A percentile compares a stretch with the other conserved stretches of the same genome.
Evolutionary conservation across 75 land plant species (phyloP).

Genomic region (Cupressus sempervirens): DNA sequence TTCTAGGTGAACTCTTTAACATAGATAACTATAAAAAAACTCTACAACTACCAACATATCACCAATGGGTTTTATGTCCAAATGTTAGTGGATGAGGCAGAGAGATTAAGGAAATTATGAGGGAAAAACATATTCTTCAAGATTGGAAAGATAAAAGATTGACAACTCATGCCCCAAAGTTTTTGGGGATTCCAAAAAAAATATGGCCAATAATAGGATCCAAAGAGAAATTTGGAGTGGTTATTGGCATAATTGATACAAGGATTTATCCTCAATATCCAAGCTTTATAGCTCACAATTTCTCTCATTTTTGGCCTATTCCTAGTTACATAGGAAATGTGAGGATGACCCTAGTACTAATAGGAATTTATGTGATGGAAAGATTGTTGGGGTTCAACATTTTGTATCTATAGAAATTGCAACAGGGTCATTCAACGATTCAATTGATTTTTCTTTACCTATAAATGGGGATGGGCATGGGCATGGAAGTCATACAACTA

Average conservation of each 20-base stretch:
- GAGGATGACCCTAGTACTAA: conserved; percentile 55
- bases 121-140: conserved; percentile 54
- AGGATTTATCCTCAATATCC: conserved; percentile 92
- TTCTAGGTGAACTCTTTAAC: conserved; percentile 53
- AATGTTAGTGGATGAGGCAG: conserved; percentile 62
- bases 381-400: conserved; percentile 92
- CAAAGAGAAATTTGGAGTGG: conserved; percentile 68
- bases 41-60: conserved; percentile 75
- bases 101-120: conserved; percentile 41
- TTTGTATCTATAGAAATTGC: conserved; percentile 87
- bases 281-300: conserved; percentile 59
- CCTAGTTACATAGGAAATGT: conserved; percentile 66
- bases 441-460: conserved; percentile 77
- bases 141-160: conserved; percentile 64
- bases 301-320: conserved; percentile 66
- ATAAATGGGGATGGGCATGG: conserved; percentile 97
- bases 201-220: conserved; percentile 87
- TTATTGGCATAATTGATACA: conserved; percentile 84
- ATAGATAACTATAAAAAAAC: conserved; percentile 52
- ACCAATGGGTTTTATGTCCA: conserved; percentile 76
- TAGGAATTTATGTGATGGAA: conserved; percentile 77
- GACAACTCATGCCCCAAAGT: conserved; percentile 87
- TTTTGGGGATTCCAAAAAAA: conserved; percentile 72
- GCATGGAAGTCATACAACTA: conserved; percentile 78
- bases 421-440: conserved; percentile 74